phyloP scores from a whole-genome alignment of 257 asterid genomes.

The Capsicum pubescens region DNA sequence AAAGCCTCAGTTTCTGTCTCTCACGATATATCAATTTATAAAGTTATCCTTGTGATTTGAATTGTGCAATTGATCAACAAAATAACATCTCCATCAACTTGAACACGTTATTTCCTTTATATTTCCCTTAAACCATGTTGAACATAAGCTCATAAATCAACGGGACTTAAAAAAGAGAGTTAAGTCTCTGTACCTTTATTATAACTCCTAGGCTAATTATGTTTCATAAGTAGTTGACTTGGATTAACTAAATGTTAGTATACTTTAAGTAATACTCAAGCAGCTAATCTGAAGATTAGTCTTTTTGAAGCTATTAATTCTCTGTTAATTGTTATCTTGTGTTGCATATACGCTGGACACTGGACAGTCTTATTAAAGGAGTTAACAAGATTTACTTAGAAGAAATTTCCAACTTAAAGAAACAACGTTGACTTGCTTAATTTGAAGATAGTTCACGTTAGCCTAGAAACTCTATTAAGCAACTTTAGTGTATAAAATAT shows the following conservation, averaged over 20 bases:
- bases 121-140: no score
- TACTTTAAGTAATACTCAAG: not conserved
- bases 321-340: not conserved
- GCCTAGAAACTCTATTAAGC: not conserved
- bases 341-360: not conserved
- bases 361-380: not conserved
- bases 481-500: not conserved
- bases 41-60: no score
- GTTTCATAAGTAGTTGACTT: not conserved
- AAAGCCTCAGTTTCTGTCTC: no score
- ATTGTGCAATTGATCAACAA: no score
- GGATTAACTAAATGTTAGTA: not conserved
- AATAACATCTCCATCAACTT: no score
- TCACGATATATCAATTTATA: no score
- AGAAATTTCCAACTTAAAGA: not conserved
- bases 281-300: conserved; percentile 5
- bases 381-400: not conserved
- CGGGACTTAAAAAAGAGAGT: no score
- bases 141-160: no score
- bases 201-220: not conserved
- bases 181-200: not conserved
- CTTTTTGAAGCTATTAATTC: not conserved
- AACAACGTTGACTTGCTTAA: not conserved
- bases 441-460: not conserved
- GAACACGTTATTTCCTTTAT: no score